Percentiles rank a stretch among this genome's conserved stretches.
phyloP scores from a whole-genome alignment of 768 basidiomycete genomes.

The Amanita subjunquillea region DNA sequence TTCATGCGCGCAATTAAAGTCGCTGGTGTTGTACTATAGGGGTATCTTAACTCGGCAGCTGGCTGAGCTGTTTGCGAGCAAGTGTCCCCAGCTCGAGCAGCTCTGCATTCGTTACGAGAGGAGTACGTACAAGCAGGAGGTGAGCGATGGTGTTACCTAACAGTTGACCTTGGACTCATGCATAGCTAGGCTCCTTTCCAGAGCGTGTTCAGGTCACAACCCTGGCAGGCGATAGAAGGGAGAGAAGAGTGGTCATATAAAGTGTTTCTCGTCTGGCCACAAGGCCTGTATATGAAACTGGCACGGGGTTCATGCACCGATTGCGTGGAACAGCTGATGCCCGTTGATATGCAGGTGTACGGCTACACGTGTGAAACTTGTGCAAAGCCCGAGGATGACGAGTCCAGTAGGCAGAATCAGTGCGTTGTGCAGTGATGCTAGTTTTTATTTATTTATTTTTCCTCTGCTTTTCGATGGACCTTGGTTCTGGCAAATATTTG shows the following conservation, averaged over 20 bases:
- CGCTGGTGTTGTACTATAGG: background rate
- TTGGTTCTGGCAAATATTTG: too few relatives aligned
- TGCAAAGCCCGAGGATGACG: slow-evolving; percentile 1
- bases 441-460: background rate
- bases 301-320: background rate
- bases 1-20: background rate
- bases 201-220: background rate
- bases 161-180: background rate
- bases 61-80: background rate
- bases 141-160: background rate
- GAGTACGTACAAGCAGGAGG: slow-evolving; percentile 3
- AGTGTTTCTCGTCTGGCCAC: slow-evolving; percentile 1
- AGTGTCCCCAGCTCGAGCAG: slow-evolving; percentile 1
- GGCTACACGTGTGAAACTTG: slow-evolving; percentile 4
- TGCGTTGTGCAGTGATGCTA: slow-evolving; percentile 2
- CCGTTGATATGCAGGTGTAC: slow-evolving; percentile 5
- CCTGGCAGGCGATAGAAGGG: background rate
- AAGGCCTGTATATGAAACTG: slow-evolving; percentile 1
- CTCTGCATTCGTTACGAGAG: slow-evolving; percentile 3
- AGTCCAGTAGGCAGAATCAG: background rate
- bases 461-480: too few relatives aligned
- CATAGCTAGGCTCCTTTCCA: background rate
- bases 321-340: background rate
- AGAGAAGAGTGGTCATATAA: background rate
- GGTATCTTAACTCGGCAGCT: background rate